Base-by-base conservation (phyloP, 1,284 basidiomycete genomes). In the Earliella scabrosa region DNA sequence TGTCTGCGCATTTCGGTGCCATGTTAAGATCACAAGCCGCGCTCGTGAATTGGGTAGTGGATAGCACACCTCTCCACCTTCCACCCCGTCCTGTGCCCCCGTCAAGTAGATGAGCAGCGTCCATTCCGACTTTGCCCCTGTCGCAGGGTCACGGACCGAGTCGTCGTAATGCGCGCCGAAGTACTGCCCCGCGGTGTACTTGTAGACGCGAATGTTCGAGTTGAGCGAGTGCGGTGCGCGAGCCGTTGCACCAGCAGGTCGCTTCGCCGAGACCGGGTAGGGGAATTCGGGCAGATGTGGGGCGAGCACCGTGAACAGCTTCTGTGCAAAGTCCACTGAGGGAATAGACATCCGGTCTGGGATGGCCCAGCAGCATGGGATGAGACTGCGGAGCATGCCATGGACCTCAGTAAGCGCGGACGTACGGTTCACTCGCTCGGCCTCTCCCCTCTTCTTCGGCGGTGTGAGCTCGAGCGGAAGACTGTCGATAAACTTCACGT, bases 141-240 rank as follows among this genome's bases (percentile, higher is more conserved):
- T 86, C 50, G 75, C 63, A 2, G 77, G 54, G 64, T 88, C 86
- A 14, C 75, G 75, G 27, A 88, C 82, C 18, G 83, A 82, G 63
- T 91, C 90, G 63, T 92, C 90, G 63, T 91, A 92, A 68, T 92
- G 90, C 14, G 83, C 81, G 24, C 87, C 85, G 70, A 92, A 90
- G 68, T 87, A 79, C 65, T 90, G 87, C 0, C 75, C 77, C 6
- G 82, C 74, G 1, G 77, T 77, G 63, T 89, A 90, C 65, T 88
- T 88, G 71, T 90, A 92, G 56, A 88, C 68, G 26, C 87, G 76
- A 44, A 90, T 89, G 64, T 89, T 87, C 4, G 85, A 81, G 67
- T 88, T 89, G 57, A 86, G 78, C 1, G 81, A 85, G 60, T 85
- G 79, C 0, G 83, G 78, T 3, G 73, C 64, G 34, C 81, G 77